Evolutionary conservation across 768 basidiomycete genomes (phyloP).

Genomic region (Naganishia vaughanmartiniae): DNA sequence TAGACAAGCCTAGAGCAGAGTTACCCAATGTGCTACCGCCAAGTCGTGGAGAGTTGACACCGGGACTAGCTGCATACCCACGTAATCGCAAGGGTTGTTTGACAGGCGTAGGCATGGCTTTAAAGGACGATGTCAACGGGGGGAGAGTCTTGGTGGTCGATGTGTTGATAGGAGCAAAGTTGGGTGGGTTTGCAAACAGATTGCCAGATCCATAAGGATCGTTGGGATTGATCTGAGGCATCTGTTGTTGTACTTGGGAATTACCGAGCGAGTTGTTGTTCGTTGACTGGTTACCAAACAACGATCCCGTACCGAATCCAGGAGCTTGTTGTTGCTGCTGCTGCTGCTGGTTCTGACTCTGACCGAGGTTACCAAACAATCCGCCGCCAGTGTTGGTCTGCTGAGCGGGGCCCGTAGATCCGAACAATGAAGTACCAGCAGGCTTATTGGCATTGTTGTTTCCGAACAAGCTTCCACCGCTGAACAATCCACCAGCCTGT

Average conservation of each 20-base stretch:
- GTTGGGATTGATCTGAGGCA: conserved; percentile 36
- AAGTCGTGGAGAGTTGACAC: conserved; percentile 21
- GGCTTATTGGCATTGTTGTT: conserved; percentile 27
- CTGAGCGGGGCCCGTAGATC: conserved; percentile 24
- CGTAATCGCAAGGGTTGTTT: conserved; percentile 34
- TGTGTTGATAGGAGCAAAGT: conserved; percentile 56
- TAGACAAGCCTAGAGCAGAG: conserved; percentile 19
- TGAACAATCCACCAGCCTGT: conserved; percentile 45
- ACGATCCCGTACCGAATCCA: conserved; percentile 28
- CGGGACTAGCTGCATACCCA: conserved; percentile 33
- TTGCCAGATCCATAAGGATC: conserved; percentile 55
- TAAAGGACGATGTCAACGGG: conserved; percentile 48
- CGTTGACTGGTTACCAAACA: conserved; percentile 37
- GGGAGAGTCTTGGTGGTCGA: conserved; percentile 47
- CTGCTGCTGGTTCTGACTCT: conserved; percentile 43
- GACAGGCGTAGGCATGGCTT: conserved; percentile 45
- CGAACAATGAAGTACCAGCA: conserved; percentile 38
- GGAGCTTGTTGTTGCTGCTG: conserved; percentile 35
- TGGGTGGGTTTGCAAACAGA: conserved; percentile 61
- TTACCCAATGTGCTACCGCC: conserved; percentile 7
- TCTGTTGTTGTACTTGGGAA: conserved; percentile 45
- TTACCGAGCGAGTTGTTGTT: conserved; percentile 45
- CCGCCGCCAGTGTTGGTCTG: conserved; percentile 33
- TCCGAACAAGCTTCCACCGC: conserved; percentile 40
- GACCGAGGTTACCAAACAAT: conserved; percentile 41